Percentiles rank a stretch among this genome's conserved stretches.
phyloP scores from a whole-genome alignment of 2,329 filamentous ascomycete species.

The Fusarium sp. region DNA sequence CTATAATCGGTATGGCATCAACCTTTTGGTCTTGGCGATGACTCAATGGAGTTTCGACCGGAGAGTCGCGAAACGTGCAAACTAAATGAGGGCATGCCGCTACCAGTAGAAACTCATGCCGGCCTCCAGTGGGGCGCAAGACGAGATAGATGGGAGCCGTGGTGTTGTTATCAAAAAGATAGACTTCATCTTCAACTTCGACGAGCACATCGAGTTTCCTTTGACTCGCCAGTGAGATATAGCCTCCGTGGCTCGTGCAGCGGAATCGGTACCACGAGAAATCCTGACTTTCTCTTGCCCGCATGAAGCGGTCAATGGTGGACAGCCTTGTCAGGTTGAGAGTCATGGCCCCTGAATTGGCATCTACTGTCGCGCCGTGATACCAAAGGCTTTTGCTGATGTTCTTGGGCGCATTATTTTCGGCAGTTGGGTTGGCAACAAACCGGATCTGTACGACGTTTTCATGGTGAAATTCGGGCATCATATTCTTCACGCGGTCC shows the following conservation, averaged over 20 bases:
- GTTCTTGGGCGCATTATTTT: background rate
- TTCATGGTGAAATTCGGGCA: background rate
- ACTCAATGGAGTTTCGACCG: background rate
- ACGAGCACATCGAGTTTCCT: background rate
- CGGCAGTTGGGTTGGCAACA: background rate
- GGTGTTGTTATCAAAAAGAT: background rate
- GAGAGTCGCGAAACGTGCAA: background rate
- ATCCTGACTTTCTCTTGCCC: background rate
- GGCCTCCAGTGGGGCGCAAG: background rate
- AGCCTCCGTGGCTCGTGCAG: background rate
- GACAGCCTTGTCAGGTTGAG: background rate
- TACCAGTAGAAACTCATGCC: background rate
- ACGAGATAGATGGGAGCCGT: background rate
- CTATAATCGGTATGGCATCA: background rate
- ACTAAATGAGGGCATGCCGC: background rate
- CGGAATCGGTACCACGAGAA: background rate
- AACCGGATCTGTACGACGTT: background rate
- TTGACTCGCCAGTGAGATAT: background rate
- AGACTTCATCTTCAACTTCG: background rate
- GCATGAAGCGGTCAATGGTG: background rate
- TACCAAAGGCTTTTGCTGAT: background rate
- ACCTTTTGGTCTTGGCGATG: background rate
- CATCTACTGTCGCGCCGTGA: background rate
- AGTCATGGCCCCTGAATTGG: background rate
- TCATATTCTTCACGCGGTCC: background rate